These are phyloP conservation scores for Dendrostoma leiphaemia DNA, from an alignment of 2,329 filamentous ascomycete genomes.

Conservation along the genomic window DNA sequence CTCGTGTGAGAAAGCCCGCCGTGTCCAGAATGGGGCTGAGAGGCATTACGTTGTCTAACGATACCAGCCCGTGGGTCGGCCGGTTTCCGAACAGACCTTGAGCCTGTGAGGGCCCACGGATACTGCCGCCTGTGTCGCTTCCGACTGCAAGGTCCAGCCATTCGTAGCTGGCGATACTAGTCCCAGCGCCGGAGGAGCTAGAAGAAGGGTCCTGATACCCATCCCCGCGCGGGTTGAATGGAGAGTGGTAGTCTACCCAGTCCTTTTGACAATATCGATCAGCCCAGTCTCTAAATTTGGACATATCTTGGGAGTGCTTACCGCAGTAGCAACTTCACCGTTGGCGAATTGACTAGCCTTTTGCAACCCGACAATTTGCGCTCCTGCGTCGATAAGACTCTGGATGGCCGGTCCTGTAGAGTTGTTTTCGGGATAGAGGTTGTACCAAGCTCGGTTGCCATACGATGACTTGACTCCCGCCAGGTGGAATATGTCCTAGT, in stretches of 20 bases:
- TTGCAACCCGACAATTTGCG: conserved; percentile 46
- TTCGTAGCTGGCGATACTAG: conserved; percentile 37
- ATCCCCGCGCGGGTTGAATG: conserved; percentile 46
- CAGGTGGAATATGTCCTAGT: conserved; percentile 52
- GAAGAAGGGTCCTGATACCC: conserved; percentile 45
- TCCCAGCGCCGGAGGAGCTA: conserved; percentile 41
- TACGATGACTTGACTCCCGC: conserved; percentile 51
- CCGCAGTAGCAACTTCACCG: conserved; percentile 41
- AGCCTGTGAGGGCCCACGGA: conserved; percentile 42
- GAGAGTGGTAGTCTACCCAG: conserved; percentile 39
- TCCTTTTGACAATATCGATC: no score
- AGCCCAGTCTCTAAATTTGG: no score
- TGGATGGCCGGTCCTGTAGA: conserved; percentile 52
- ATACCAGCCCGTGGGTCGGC: conserved; percentile 39
- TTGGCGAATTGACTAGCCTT: conserved; percentile 47
- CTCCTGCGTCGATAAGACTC: conserved; percentile 58
- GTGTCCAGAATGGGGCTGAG: conserved; percentile 42
- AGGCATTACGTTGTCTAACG: conserved; percentile 40
- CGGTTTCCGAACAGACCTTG: conserved; percentile 45
- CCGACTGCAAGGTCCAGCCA: conserved; percentile 45
- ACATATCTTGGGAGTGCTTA: no score
- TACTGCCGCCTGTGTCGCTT: conserved; percentile 44
- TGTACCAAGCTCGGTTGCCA: conserved; percentile 58
- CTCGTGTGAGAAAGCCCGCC: conserved; percentile 39
- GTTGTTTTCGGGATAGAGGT: conserved; percentile 48